Base-by-base conservation (phyloP, 129 eudicot species). In the Daucus carota region DNA sequence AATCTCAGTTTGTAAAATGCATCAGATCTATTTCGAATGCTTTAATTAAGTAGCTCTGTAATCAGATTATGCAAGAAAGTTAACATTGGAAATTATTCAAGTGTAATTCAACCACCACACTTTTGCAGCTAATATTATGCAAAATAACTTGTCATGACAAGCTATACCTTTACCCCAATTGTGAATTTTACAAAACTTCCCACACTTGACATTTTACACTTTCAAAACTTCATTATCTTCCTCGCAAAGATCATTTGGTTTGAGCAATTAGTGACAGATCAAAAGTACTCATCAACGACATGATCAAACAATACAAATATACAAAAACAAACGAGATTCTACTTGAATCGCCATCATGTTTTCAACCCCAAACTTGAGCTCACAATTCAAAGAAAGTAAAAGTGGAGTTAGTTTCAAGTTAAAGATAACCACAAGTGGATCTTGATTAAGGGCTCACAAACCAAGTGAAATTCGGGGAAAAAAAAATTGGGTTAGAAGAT, bases 211-310 rank as follows among this genome's bases (percentile, higher is more conserved):
- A 62, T 75, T 72, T 82, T 76, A 79, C 78, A 76, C 79, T 47
- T 86, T 86, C 16, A 76, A 77, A 78, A 29, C 81, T 63, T 80
- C 96, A 60, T 77, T 63, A 36, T 78, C 88, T 75, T 80, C 89
- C 31, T 59, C 3, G 65, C 60, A 71, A 71, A 81, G 77, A 63
- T 78, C 28, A 44, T 32, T 75, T 63, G 77, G 63, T 76, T 83
- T 1, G 66, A 68, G 42, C 71, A 80, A 84, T 77, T 83, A 9
- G 54, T 26, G 93, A 78, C 38, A 93, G 50, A 29, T 90, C 97
- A 73, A 93, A 93, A 52, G 87, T 93, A 74, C 97, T 86, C 97
- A 85, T 87, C 89, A 93, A 71, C 31, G 92, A n/a, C n/a, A n/a
- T n/a, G n/a, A n/a, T n/a, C n/a, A n/a, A n/a, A n/a, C n/a, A n/a